A percentile compares a stretch with the other conserved stretches of the same genome.
Conservation (phyloP, 2,329 filamentous ascomycete species). For the Rhytidhysteron rufulum region DNA sequence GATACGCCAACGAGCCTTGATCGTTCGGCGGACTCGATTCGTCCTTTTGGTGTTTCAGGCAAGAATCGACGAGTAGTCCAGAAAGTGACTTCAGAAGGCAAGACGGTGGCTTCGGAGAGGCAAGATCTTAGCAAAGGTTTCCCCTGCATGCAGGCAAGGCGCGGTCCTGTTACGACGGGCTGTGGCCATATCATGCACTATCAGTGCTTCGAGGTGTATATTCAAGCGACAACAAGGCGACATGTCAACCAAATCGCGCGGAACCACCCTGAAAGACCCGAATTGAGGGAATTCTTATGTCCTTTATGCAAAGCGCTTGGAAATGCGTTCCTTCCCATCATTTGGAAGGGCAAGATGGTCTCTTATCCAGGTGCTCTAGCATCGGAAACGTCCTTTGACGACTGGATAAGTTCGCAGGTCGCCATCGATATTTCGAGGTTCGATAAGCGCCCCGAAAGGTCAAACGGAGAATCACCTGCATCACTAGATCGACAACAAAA, state of each 20-base stretch:
- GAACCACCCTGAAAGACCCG: slow-evolving; percentile 81
- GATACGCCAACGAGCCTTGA: slow-evolving; percentile 79
- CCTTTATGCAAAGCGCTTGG: slow-evolving; percentile 95
- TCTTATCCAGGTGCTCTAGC: slow-evolving; percentile 71
- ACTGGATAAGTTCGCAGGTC: slow-evolving; percentile 64
- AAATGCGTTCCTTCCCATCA: slow-evolving; percentile 89
- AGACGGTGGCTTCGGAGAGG: slow-evolving; percentile 67
- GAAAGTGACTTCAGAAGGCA: slow-evolving; percentile 70
- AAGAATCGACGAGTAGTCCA: slow-evolving; percentile 76
- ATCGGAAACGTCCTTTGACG: slow-evolving; percentile 56
- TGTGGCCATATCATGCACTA: slow-evolving; percentile 99
- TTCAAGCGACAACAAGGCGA: slow-evolving; percentile 74
- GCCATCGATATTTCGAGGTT: slow-evolving; percentile 45
- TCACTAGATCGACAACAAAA: slow-evolving; percentile 41
- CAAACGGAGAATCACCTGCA: slow-evolving; percentile 18
- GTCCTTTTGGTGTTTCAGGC: slow-evolving; percentile 86
- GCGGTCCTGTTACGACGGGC: slow-evolving; percentile 80
- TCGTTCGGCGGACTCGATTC: slow-evolving; percentile 72
- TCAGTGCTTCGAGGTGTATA: slow-evolving; percentile 89
- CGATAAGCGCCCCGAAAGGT: slow-evolving; percentile 42
- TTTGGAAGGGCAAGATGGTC: slow-evolving; percentile 91
- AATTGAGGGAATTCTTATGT: slow-evolving; percentile 86
- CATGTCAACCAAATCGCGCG: slow-evolving; percentile 91
- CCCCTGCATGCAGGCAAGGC: slow-evolving; percentile 60
- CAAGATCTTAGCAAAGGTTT: slow-evolving; percentile 90